Evolutionary conservation across 805 yeast genomes (phyloP).

Genomic region (Teunomyces cretensis): DNA sequence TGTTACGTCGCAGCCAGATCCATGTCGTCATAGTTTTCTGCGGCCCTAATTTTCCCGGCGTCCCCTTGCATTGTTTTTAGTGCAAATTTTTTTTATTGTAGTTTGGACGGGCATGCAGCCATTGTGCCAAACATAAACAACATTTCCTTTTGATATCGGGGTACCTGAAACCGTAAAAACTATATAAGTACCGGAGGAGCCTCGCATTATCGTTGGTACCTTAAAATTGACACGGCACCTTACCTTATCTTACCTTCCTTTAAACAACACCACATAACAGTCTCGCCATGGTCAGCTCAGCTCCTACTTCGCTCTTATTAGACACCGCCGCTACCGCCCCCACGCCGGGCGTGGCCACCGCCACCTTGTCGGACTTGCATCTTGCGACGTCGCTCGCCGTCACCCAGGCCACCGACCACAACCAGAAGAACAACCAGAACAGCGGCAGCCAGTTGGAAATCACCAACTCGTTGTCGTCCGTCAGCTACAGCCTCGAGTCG

Average conservation of each 20-base stretch:
- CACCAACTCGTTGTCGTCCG: neutral
- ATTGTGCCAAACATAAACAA: neutral
- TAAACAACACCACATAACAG: neutral
- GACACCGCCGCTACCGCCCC: neutral
- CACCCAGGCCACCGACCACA: neutral
- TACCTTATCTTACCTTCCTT: too few species aligned
- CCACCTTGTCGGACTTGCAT: slow-evolving; percentile 1
- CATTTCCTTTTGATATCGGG: neutral
- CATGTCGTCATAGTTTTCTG: neutral
- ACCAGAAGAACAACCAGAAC: neutral
- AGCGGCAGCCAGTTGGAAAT: neutral
- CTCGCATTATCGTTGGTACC: neutral
- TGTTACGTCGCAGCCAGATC: neutral
- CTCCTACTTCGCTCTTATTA: neutral
- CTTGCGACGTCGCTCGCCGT: neutral
- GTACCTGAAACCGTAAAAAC: neutral
- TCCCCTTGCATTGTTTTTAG: slow-evolving; percentile 5
- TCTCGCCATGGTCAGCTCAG: neutral
- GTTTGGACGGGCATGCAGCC: neutral
- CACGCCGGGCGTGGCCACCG: neutral
- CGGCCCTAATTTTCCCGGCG: neutral
- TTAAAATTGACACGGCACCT: too few species aligned
- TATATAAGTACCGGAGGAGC: neutral
- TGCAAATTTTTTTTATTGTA: neutral
- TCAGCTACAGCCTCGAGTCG: neutral